phyloP scores from a whole-genome alignment of 2,329 filamentous ascomycete species.

The Pezicula radicicola region DNA sequence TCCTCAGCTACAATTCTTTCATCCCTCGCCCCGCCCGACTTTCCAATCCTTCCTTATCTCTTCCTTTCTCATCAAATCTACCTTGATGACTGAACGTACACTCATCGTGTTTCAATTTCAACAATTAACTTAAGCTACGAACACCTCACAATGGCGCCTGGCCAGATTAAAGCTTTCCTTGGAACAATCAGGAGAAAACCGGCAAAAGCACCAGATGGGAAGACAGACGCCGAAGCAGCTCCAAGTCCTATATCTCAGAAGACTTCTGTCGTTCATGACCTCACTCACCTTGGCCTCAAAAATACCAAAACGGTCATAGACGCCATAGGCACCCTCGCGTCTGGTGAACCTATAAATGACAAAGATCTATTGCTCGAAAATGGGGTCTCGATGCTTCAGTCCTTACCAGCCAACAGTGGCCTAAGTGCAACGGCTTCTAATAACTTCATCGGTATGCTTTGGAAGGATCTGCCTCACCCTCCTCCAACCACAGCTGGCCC shows the following conservation, averaged over 20 bases:
- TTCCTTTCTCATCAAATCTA: background rate
- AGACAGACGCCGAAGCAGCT: constrained; percentile 34
- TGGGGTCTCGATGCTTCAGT: constrained; percentile 49
- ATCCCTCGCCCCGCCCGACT: background rate
- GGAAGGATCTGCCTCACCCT: constrained; percentile 49
- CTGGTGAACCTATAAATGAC: constrained; percentile 43
- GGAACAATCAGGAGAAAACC: constrained; percentile 44
- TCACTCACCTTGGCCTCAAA: constrained; percentile 35
- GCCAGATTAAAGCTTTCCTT: constrained; percentile 38
- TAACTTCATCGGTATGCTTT: constrained; percentile 50
- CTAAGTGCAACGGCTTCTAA: constrained; percentile 44
- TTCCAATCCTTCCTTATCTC: background rate
- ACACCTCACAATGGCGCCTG: constrained; percentile 18
- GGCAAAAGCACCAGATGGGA: constrained; percentile 42
- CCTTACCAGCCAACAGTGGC: constrained; percentile 45
- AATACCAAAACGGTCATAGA: constrained; percentile 35
- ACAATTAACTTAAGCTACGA: background rate
- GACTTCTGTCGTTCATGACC: constrained; percentile 37
- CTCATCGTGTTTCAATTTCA: background rate
- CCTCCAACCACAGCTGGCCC: constrained; percentile 43
- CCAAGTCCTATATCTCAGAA: constrained; percentile 29
- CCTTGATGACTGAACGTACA: background rate
- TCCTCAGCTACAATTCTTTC: background rate
- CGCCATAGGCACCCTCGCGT: constrained; percentile 38
- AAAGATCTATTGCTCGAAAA: constrained; percentile 46